Percentiles rank a stretch among this genome's conserved stretches.
Evolutionary conservation across 2,329 filamentous ascomycete species (phyloP).

Genomic region (Thelonectria discophora): DNA sequence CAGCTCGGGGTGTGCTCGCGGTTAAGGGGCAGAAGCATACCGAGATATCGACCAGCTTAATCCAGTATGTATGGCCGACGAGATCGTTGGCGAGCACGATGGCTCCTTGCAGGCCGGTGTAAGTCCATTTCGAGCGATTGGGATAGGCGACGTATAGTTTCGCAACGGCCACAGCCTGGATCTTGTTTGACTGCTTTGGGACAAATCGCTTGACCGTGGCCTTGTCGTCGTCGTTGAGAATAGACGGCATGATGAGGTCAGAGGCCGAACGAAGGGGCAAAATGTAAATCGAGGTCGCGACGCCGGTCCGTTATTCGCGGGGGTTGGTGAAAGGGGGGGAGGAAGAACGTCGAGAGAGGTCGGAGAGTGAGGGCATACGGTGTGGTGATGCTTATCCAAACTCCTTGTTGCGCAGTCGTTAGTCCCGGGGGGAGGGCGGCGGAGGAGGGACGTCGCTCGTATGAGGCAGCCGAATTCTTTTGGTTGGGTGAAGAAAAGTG

Average conservation of each 20-base stretch:
- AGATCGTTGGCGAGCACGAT: conserved; percentile 91
- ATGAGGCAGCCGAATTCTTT: conserved; percentile 37
- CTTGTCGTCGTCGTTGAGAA: conserved; percentile 93
- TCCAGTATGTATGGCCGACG: conserved; percentile 94
- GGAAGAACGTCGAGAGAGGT: conserved; percentile 16
- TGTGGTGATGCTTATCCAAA: conserved; percentile 34
- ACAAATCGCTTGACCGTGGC: conserved; percentile 94
- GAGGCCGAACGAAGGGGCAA: conserved; percentile 3
- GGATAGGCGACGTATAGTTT: conserved; percentile 94
- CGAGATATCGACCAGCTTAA: conserved; percentile 97
- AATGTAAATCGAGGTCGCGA: not conserved
- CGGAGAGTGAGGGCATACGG: conserved; percentile 38
- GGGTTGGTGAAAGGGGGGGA: not conserved
- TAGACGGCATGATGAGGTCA: conserved; percentile 62
- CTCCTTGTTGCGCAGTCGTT: conserved; percentile 34
- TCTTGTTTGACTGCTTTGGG: conserved; percentile 95
- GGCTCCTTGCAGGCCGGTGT: conserved; percentile 92
- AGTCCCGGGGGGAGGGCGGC: conserved; percentile 10
- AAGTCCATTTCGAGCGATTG: conserved; percentile 86
- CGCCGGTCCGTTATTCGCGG: not conserved
- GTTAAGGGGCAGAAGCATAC: conserved; percentile 56
- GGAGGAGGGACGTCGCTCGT: conserved; percentile 35
- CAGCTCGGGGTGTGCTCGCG: conserved; percentile 3
- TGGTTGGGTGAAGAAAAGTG: conserved; percentile 1
- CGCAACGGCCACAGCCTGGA: conserved; percentile 92